Evolutionary conservation across 805 yeast genomes (phyloP).

Genomic region (Danielia reshetovae): DNA sequence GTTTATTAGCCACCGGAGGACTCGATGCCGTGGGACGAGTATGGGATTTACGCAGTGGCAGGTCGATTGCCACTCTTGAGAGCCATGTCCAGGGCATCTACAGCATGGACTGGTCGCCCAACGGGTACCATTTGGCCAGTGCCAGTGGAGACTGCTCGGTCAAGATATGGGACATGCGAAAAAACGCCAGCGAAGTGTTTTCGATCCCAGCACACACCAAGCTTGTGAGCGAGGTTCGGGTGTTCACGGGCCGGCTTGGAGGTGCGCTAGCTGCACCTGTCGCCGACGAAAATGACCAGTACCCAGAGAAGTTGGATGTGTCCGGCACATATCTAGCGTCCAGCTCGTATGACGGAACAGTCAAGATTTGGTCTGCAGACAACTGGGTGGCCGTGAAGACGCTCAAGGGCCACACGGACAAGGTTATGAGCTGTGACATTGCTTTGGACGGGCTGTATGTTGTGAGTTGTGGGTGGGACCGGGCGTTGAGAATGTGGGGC

Average conservation of each 20-base stretch:
- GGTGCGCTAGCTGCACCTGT: conserved; percentile 17
- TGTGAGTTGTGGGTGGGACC: conserved; percentile 79
- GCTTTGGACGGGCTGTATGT: conserved; percentile 39
- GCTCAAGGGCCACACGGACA: conserved; percentile 56
- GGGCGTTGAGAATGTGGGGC: conserved; percentile 65
- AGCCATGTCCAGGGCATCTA: conserved; percentile 75
- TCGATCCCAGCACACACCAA: conserved; percentile 74
- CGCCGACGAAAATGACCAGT: conserved; percentile 27
- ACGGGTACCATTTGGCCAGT: conserved; percentile 73
- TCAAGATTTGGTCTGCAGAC: conserved; percentile 61
- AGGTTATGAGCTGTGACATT: conserved; percentile 68
- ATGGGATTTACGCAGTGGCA: conserved; percentile 88
- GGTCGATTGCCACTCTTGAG: conserved; percentile 49
- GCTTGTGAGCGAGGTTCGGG: conserved; percentile 62
- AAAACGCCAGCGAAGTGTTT: conserved; percentile 26
- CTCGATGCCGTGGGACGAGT: conserved; percentile 66
- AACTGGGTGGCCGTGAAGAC: conserved; percentile 59
- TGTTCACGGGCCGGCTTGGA: conserved; percentile 30
- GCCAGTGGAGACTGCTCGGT: conserved; percentile 82
- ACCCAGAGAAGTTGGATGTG: conserved; percentile 24
- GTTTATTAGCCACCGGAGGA: conserved; percentile 73
- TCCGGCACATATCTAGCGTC: conserved; percentile 52
- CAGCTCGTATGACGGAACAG: conserved; percentile 65
- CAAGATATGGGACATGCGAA: conserved; percentile 83
- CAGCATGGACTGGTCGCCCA: conserved; percentile 66